Percentiles rank a stretch among this genome's conserved stretches.
Evolutionary conservation across 768 basidiomycete species (phyloP).

Genomic region (Suillus plorans): DNA sequence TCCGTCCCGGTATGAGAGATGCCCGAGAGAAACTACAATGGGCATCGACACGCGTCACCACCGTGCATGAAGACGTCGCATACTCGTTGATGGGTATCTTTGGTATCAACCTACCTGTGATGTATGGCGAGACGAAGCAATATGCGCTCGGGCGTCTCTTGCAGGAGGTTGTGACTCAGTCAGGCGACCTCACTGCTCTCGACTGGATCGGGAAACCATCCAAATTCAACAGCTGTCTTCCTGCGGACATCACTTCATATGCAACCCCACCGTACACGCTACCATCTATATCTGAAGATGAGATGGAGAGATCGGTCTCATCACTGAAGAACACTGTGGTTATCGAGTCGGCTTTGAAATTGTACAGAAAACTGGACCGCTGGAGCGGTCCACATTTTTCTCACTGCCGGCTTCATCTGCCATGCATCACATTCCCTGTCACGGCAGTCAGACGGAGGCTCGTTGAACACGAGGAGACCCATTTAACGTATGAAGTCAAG

Average conservation of each 20-base stretch:
- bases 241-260: not conserved
- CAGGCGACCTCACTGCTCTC: not conserved
- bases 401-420: not conserved
- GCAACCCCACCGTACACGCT: not conserved
- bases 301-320: not conserved
- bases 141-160: not conserved
- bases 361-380: not conserved
- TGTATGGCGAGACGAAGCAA: not conserved
- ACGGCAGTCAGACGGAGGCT: not conserved
- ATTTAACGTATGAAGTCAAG: not conserved
- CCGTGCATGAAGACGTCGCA: not conserved
- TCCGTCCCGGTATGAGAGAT: not conserved
- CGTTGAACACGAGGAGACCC: not conserved
- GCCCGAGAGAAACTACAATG: not conserved
- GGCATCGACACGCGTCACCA: not conserved
- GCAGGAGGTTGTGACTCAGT: not conserved
- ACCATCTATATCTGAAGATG: not conserved
- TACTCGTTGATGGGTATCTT: slow-evolving; percentile 3
- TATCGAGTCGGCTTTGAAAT: not conserved
- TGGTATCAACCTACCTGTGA: not conserved
- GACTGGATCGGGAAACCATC: not conserved
- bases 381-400: not conserved
- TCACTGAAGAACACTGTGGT: not conserved
- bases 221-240: not conserved
- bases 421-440: not conserved